Evolutionary conservation across 495 filamentous ascomycete species (phyloP).

Genomic region (Aspergillus avenaceus): DNA sequence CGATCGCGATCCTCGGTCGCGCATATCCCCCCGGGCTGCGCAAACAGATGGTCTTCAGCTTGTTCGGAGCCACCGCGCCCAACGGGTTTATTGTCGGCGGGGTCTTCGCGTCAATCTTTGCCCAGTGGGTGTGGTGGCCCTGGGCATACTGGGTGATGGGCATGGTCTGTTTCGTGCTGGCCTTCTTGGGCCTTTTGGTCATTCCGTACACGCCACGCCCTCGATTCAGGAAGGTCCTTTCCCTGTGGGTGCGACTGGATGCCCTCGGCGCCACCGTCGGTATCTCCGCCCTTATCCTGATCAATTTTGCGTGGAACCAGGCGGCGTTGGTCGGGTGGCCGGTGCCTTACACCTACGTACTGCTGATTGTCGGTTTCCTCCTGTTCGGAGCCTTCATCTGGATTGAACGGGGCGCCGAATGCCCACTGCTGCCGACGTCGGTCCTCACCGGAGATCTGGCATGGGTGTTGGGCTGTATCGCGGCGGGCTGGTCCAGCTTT

Average conservation of each 20-base stretch:
- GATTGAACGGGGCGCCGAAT: conserved; percentile 41
- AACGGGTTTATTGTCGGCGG: conserved; percentile 49
- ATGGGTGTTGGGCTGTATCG: conserved; percentile 52
- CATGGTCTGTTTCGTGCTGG: conserved; percentile 40
- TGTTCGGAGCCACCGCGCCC: conserved; percentile 59
- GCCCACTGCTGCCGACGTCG: conserved; percentile 52
- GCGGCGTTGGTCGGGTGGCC: conserved; percentile 56
- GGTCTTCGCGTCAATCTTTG: conserved; percentile 46
- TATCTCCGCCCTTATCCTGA: conserved; percentile 51
- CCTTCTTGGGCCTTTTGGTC: conserved; percentile 35
- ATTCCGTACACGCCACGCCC: conserved; percentile 42
- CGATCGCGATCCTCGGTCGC: conserved; percentile 42
- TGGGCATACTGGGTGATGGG: conserved; percentile 60
- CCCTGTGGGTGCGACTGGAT: conserved; percentile 40
- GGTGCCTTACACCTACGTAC: conserved; percentile 46
- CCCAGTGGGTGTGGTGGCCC: conserved; percentile 54
- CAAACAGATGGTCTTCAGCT: conserved; percentile 58
- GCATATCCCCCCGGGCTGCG: conserved; percentile 40
- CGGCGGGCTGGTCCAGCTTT: conserved; percentile 57
- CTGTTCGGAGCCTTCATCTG: conserved; percentile 46
- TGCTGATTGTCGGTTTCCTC: conserved; percentile 54
- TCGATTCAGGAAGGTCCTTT: conserved; percentile 10
- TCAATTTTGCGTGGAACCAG: conserved; percentile 62
- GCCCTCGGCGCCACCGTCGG: conserved; percentile 44
- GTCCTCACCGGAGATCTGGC: conserved; percentile 45